Evolutionary conservation across 129 eudicot genomes (phyloP).

Genomic region (Apium graveolens): DNA sequence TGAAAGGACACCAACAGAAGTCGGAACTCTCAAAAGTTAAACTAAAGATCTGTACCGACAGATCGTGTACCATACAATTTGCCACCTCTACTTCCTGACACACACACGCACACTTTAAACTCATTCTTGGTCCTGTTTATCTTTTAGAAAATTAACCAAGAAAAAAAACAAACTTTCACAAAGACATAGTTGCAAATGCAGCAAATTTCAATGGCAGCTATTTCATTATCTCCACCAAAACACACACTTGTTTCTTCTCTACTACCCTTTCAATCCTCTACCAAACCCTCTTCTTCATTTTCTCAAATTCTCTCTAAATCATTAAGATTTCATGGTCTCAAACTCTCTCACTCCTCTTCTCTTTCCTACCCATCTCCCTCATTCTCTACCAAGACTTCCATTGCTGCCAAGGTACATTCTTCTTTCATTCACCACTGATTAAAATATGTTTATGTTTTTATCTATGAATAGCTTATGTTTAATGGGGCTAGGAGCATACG

Average conservation of each 20-base stretch:
- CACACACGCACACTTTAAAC: background rate
- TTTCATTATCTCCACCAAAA: conserved; percentile 44
- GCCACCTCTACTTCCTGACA: background rate
- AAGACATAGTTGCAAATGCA: background rate
- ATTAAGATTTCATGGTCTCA: conserved; percentile 56
- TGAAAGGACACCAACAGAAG: too few relatives aligned
- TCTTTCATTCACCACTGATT: background rate
- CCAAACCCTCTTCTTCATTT: conserved; percentile 3
- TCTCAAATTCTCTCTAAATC: conserved; percentile 29
- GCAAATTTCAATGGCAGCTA: conserved; percentile 23
- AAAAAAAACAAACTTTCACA: too few relatives aligned
- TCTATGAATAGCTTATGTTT: too few relatives aligned
- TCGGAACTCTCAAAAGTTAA: too few relatives aligned
- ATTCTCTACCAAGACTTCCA: conserved; percentile 25
- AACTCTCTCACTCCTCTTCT: conserved; percentile 26
- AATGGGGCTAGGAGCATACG: too few relatives aligned
- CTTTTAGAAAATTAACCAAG: too few relatives aligned
- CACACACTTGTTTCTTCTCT: conserved; percentile 24
- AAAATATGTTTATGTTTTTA: background rate
- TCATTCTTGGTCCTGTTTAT: too few relatives aligned
- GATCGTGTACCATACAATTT: background rate
- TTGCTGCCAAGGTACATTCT: conserved; percentile 60
- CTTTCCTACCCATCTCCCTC: conserved; percentile 21
- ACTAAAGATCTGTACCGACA: background rate
- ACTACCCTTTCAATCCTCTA: conserved; percentile 36